These are phyloP conservation scores for Craterostigma plantagineum DNA, from an alignment of 257 asterid species.

Conservation along the genomic window DNA sequence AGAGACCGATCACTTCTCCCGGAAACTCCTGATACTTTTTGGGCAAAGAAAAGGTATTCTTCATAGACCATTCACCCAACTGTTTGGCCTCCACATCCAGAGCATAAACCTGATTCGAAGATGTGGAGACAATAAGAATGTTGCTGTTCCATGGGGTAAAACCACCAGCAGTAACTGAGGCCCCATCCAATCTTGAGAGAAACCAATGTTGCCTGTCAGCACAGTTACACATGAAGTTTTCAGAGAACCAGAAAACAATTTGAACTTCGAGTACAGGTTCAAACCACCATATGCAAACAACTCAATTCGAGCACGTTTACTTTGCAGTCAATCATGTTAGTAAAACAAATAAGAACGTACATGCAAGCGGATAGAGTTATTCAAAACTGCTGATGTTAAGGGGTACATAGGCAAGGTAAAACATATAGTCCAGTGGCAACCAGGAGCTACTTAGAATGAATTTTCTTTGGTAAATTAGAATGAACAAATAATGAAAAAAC, in stretches of 20 bases:
- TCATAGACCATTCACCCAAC: slow-evolving; percentile 86
- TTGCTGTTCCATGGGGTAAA: slow-evolving; percentile 61
- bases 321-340: too few relatives aligned
- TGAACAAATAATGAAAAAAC: too few relatives aligned
- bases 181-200: slow-evolving; percentile 80
- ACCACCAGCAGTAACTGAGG: slow-evolving; percentile 88
- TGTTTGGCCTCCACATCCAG: slow-evolving; percentile 91
- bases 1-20: slow-evolving; percentile 91
- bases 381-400: too few relatives aligned
- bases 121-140: slow-evolving; percentile 63
- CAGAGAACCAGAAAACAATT: neutral
- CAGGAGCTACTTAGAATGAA: too few relatives aligned
- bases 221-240: neutral
- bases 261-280: neutral
- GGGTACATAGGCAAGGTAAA: too few relatives aligned
- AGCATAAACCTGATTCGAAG: slow-evolving; percentile 82
- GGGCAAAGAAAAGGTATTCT: slow-evolving; percentile 61
- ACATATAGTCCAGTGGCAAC: too few relatives aligned
- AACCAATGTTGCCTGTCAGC: slow-evolving; percentile 91
- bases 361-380: too few relatives aligned
- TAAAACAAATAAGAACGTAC: too few relatives aligned
- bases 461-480: too few relatives aligned
- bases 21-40: slow-evolving; percentile 90
- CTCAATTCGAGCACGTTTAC: too few relatives aligned
- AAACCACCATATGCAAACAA: neutral